phyloP scores from a whole-genome alignment of 805 yeast species.

The Zygosaccharomyces bailii region DNA sequence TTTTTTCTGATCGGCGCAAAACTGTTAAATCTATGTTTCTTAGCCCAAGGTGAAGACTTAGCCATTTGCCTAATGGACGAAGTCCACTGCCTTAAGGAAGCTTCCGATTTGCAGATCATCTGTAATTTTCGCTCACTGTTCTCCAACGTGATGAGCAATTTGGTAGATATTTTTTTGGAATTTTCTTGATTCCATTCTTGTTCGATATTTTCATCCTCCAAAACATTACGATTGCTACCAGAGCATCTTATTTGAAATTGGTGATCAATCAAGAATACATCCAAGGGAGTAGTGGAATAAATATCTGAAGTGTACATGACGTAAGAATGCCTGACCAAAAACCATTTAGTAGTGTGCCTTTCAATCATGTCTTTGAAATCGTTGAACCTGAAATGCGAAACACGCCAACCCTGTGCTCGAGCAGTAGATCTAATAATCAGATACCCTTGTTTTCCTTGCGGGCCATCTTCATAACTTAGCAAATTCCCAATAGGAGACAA shows the following conservation, averaged over 20 bases:
- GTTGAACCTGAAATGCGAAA: slow-evolving; percentile 75
- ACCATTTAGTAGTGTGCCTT: slow-evolving; percentile 92
- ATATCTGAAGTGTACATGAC: slow-evolving; percentile 82
- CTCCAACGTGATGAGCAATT: slow-evolving; percentile 56
- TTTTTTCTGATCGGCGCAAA: slow-evolving; percentile 89
- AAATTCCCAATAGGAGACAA: slow-evolving; percentile 83
- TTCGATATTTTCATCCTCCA: slow-evolving; percentile 33
- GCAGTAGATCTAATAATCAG: slow-evolving; percentile 79
- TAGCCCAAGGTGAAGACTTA: slow-evolving; percentile 66
- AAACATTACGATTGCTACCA: slow-evolving; percentile 27
- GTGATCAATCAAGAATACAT: slow-evolving; percentile 85
- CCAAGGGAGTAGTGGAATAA: slow-evolving; percentile 81
- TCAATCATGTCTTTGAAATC: slow-evolving; percentile 84
- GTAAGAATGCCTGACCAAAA: slow-evolving; percentile 78
- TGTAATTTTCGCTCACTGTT: slow-evolving; percentile 77
- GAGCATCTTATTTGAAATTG: slow-evolving; percentile 57
- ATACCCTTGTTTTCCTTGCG: slow-evolving; percentile 86
- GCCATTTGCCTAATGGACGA: slow-evolving; percentile 69
- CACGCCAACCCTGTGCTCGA: slow-evolving; percentile 91
- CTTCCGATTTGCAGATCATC: slow-evolving; percentile 62
- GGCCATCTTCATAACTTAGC: slow-evolving; percentile 75
- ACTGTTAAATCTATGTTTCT: slow-evolving; percentile 71
- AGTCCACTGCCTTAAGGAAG: slow-evolving; percentile 69
- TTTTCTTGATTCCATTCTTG: slow-evolving; percentile 22
- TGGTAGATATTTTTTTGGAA: slow-evolving; percentile 47